phyloP scores from a whole-genome alignment of 805 yeast genomes.

The Hanseniaspora clermontiae region DNA sequence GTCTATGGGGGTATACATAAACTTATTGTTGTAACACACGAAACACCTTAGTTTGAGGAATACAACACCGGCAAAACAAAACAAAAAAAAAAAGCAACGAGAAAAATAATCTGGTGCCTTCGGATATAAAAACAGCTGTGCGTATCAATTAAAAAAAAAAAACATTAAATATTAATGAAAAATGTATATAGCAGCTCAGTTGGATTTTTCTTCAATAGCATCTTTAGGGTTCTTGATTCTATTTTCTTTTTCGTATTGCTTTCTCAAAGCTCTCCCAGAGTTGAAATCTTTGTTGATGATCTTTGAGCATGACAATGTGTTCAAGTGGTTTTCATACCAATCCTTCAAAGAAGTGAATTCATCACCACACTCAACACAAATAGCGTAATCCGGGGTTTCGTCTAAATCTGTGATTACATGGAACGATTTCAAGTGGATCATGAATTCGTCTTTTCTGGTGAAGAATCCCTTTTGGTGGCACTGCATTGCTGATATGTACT shows the following conservation, averaged over 20 bases:
- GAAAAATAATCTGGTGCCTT: no score
- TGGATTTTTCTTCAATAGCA: neutral
- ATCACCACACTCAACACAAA: constrained; percentile 55
- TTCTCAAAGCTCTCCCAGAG: constrained; percentile 12
- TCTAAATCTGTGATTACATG: constrained; percentile 44
- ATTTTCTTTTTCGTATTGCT: constrained; percentile 5
- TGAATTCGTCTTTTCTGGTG: constrained; percentile 66
- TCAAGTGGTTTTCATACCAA: constrained; percentile 58
- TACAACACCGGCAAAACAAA: no score
- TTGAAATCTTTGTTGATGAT: constrained; percentile 9
- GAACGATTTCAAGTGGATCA: constrained; percentile 64
- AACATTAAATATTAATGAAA: no score
- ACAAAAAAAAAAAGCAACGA: no score
- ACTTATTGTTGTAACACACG: neutral
- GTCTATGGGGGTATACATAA: no score
- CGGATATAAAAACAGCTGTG: no score
- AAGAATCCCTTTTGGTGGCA: constrained; percentile 58
- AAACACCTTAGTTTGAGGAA: neutral
- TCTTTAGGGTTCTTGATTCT: neutral
- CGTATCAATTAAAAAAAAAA: no score
- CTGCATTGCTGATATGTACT: constrained; percentile 25
- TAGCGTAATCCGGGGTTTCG: constrained; percentile 58
- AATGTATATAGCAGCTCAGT: neutral
- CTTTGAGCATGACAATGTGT: constrained; percentile 38
- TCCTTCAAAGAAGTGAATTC: constrained; percentile 47